Conservation (phyloP, 2,329 filamentous ascomycete genomes). For the Juglanconis oblonga region DNA sequence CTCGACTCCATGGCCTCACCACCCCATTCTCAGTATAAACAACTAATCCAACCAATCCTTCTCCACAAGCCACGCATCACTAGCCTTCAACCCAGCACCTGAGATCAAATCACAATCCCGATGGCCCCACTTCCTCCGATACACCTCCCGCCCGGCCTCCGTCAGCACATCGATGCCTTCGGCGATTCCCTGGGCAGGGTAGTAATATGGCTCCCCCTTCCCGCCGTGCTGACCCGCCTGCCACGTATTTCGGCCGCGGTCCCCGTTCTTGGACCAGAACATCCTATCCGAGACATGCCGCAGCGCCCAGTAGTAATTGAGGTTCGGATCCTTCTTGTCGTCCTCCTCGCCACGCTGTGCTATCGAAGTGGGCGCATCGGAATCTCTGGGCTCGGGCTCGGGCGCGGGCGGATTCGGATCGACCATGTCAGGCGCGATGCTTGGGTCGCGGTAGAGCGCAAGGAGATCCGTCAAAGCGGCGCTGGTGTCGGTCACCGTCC, state of each 20-base stretch:
- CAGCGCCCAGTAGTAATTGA: slow-evolving; percentile 28
- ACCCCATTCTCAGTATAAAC: no score
- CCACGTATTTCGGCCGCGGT: slow-evolving; percentile 48
- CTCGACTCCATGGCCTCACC: no score
- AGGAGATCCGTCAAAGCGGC: slow-evolving; percentile 42
- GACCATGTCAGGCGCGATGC: slow-evolving; percentile 32
- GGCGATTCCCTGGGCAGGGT: slow-evolving; percentile 43
- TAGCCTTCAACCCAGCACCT: slow-evolving; percentile 26
- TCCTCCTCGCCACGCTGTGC: slow-evolving; percentile 6
- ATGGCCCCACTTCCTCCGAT: slow-evolving; percentile 40
- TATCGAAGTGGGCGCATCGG: no score
- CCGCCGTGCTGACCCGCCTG: slow-evolving; percentile 50
- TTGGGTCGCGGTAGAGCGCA: slow-evolving; percentile 42
- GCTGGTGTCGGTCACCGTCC: slow-evolving; percentile 45
- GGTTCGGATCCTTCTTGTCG: slow-evolving; percentile 22
- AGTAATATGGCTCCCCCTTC: slow-evolving; percentile 51
- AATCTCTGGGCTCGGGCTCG: background rate
- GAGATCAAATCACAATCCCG: slow-evolving; percentile 32
- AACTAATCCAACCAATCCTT: slow-evolving; percentile 30
- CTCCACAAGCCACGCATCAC: slow-evolving; percentile 35
- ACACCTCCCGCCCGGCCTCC: slow-evolving; percentile 40
- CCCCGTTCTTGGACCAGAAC: slow-evolving; percentile 41
- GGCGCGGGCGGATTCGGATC: slow-evolving; percentile 33
- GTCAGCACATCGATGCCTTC: slow-evolving; percentile 42
- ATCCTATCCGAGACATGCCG: slow-evolving; percentile 31